Evolutionary conservation across 2,329 filamentous ascomycete genomes (phyloP).

Genomic region (Diplodia mutila): DNA sequence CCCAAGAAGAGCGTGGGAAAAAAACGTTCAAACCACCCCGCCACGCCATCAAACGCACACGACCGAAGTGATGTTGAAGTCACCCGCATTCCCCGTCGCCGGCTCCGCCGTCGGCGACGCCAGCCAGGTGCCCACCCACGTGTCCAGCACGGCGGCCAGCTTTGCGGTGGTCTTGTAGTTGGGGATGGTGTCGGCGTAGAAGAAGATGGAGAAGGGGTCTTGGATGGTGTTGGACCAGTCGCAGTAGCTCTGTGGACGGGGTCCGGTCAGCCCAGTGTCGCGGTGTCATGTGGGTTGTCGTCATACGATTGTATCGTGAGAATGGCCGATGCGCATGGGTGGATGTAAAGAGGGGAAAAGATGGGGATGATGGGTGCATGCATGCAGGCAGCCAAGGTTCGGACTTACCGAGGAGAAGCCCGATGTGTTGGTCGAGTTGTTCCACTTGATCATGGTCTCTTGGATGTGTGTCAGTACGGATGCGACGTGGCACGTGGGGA

Average conservation of each 20-base stretch:
- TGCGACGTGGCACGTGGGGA: no score
- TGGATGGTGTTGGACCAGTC: conserved; percentile 18
- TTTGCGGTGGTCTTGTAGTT: conserved; percentile 7
- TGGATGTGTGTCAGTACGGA: neutral
- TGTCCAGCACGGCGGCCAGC: conserved; percentile 8
- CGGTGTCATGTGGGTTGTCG: no score
- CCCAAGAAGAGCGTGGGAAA: no score
- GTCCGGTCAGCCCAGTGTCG: neutral
- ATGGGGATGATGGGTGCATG: no score
- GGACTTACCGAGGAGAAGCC: conserved; percentile 18
- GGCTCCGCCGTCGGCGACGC: neutral
- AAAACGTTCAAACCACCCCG: no score
- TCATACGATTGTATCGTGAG: neutral
- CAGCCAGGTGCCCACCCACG: conserved; percentile 23
- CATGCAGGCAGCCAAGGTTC: neutral
- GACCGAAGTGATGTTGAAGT: conserved; percentile 19
- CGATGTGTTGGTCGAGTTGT: conserved; percentile 1
- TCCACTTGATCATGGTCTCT: conserved; percentile 26
- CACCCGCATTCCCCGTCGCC: neutral
- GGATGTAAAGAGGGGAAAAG: neutral
- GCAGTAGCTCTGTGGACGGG: conserved; percentile 9
- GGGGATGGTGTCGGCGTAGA: conserved; percentile 24
- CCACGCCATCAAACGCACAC: neutral
- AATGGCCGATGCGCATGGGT: neutral
- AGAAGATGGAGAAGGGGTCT: conserved; percentile 20